These are phyloP conservation scores for Mesembryanthemum crystallinum DNA, from an alignment of 148 eudicot species.

Conservation along the genomic window DNA sequence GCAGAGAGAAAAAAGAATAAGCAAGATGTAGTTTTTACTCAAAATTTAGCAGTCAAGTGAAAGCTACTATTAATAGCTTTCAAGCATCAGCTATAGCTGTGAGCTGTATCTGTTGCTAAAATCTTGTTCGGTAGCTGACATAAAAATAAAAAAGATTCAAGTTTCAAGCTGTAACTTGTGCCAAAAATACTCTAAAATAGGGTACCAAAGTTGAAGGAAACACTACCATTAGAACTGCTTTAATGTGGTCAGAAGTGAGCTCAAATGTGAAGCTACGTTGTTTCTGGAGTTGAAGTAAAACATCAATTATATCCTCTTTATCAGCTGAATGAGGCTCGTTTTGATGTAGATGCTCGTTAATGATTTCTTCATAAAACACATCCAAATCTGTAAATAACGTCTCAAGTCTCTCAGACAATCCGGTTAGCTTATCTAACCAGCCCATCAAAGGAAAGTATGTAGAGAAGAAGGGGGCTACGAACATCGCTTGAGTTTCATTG, in stretches of 20 bases:
- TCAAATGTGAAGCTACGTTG: constrained; percentile 8
- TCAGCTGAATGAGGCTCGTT: constrained; percentile 2
- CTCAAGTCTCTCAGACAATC: constrained; percentile 11
- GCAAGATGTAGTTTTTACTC: too few species aligned
- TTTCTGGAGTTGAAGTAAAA: constrained; percentile 22
- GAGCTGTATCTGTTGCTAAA: too few species aligned
- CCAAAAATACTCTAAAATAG: too few species aligned
- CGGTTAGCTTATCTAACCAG: constrained; percentile 27
- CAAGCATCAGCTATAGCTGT: too few species aligned
- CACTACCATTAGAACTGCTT: background rate
- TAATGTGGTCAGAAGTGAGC: background rate
- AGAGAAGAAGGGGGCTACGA: constrained; percentile 3
- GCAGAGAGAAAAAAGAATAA: too few species aligned
- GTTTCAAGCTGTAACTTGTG: too few species aligned
- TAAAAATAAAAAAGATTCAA: too few species aligned
- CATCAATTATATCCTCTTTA: constrained; percentile 27
- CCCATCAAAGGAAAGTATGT: constrained; percentile 23
- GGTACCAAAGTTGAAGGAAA: background rate
- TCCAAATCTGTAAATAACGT: constrained; percentile 25
- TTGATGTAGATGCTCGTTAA: constrained; percentile 26
- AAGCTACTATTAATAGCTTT: too few species aligned
- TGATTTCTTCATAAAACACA: constrained; percentile 28
- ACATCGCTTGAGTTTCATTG: constrained; percentile 25
- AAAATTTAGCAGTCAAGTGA: too few species aligned
- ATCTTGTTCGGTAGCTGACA: too few species aligned